Evolutionary conservation across 345 rosid genomes (phyloP), one percentile per base, ranked within the genome.

Genomic region (Bruguiera parviflora): DNA sequence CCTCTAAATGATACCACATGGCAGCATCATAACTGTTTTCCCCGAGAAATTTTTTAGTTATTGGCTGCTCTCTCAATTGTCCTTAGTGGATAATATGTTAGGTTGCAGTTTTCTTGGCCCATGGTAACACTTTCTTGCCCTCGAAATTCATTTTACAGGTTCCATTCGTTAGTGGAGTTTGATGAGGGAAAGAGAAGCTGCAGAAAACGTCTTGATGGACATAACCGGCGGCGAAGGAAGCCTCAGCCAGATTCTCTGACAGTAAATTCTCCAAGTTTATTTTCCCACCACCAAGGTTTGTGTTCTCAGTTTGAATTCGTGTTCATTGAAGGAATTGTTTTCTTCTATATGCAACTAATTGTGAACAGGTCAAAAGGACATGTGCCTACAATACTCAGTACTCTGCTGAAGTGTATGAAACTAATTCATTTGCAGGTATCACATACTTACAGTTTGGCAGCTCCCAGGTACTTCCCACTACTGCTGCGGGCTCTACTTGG

Each of bases 171-270:
- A 70, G 83, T n/a, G 64, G 96, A 89, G 71, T 89, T 89, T 64
- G 92, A 89, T 64, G 90, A 86, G 22, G 91, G 84, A 60, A 89
- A 89, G 71, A 73, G 96, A 74, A 89, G 96, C 87, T 89, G 92
- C 77, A 82, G 96, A 63, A 89, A 86, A 68, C 84, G 92, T 21
- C 96, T 89, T 10, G 96, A 89, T 62, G 92, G 92, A 22, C 96
- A 89, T 72, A 89, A 89, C 77, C 67, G 89, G 29, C 84, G 96
- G 8, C 74, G 90, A 49, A 84, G 92, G 74, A 89, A 89, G 84
- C 80, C 90, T 28, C 96, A 84, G 68, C 88, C 85, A 0, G 88
- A 84, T 73, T 60, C 86, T 33, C 53, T 82, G 19, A 64, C 84
- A 66, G 46, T 74, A 43, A 78, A 75, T 71, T 65, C 85, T 58